Evolutionary conservation across 805 yeast species (phyloP).

Genomic region (Spathaspora hagerdaliae): DNA sequence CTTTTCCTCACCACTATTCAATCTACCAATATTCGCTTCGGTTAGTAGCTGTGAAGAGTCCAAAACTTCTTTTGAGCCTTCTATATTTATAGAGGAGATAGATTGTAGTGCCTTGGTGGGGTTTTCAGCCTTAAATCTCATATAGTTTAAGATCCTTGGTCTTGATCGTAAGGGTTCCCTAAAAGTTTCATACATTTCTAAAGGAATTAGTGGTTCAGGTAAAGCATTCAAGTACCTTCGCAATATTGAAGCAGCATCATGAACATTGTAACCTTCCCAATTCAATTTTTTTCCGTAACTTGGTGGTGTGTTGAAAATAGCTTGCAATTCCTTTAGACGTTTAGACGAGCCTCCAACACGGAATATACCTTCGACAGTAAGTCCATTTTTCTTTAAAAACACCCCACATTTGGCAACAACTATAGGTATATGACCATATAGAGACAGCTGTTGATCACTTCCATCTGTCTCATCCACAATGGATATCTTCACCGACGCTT

Average conservation of each 20-base stretch:
- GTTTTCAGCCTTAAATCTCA: constrained; percentile 54
- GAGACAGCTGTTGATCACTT: constrained; percentile 36
- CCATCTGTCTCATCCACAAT: constrained; percentile 38
- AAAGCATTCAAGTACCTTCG: constrained; percentile 82
- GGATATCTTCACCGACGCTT: constrained; percentile 75
- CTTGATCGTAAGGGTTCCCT: constrained; percentile 68
- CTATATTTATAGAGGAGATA: not conserved
- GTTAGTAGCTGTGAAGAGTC: constrained; percentile 22
- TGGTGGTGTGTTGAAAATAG: constrained; percentile 81
- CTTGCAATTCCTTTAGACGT: constrained; percentile 81
- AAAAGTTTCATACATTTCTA: constrained; percentile 69
- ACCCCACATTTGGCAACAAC: constrained; percentile 96
- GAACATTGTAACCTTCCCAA: constrained; percentile 95
- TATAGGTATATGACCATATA: constrained; percentile 86
- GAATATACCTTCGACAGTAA: constrained; percentile 85
- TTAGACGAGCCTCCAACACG: constrained; percentile 89
- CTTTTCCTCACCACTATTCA: constrained; percentile 15
- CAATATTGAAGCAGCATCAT: constrained; percentile 90
- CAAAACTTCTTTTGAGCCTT: not conserved
- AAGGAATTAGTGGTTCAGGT: constrained; percentile 89
- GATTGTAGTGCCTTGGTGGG: constrained; percentile 17
- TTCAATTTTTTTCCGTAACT: constrained; percentile 79
- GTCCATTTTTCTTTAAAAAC: constrained; percentile 70
- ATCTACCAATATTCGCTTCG: constrained; percentile 30
- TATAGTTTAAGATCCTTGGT: constrained; percentile 61